Evolutionary conservation across 2,329 filamentous ascomycete species (phyloP), one percentile per base, ranked within the genome.

Genomic region (Diaporthe ilicicola): DNA sequence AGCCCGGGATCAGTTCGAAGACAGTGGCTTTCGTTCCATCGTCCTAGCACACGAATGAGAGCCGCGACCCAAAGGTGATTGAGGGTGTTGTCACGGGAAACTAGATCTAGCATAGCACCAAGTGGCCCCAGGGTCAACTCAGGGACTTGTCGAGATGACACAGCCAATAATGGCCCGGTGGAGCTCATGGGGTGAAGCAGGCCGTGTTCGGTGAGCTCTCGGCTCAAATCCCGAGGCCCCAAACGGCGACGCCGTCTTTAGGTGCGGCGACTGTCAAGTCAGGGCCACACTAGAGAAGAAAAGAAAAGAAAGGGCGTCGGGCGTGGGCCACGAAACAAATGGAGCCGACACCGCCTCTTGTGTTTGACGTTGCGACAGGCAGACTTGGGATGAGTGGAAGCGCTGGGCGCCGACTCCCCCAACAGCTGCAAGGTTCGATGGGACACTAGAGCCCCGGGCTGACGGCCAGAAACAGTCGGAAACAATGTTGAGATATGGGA

Each of bases 281-380:
- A 17, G 42, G 29, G 24, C 17, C 22, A 34, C 4, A 34, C 4
- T 10, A 17, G 10, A 34, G n/a, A 12, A 32, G 6, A 17, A 37
- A 22, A 37, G 15, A 32, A 19, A 15, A 32, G 12, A 50, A 42
- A 50, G 29, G 29, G 13, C 29, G 19, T 64, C 34, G 59, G 42
- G 59, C 59, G 29, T 64, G n/a, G 44, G 59, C 59, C 44, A 12
- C 59, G 59, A 64, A 64, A 64, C 59, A 64, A 64, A 64, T 64
- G 42, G 59, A 64, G 59, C 10, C 59, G 59, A 64, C 59, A 64
- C 59, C 44, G 59, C 59, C 59, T 50, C 44, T 64, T 64, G 59
- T 64, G 59, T 64, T 64, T 64, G 59, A 64, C 8, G 44, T 64
- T 64, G 59, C 59, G 59, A 64, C 59, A 64, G 42, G 59, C 42